Conservation (phyloP, 2,329 filamentous ascomycete genomes). For the Ilyonectria destructans region DNA sequence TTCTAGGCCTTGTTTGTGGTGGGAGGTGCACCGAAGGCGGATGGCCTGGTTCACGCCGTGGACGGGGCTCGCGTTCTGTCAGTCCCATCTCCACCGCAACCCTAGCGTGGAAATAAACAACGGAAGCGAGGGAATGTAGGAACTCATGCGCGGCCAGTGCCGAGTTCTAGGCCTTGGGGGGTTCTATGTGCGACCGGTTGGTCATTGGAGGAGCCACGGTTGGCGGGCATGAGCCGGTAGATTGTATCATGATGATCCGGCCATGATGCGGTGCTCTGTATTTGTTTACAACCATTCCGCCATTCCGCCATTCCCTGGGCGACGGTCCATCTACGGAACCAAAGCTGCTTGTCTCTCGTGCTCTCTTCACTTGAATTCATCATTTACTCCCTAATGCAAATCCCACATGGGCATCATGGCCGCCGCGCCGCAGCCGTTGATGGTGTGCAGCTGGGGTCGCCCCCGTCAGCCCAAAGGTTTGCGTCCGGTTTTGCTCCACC, state of each 20-base stretch:
- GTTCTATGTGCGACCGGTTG: not conserved
- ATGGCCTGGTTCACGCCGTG: constrained; percentile 40
- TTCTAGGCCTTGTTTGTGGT: constrained; percentile 39
- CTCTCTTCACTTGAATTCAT: not conserved
- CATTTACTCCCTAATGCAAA: not conserved
- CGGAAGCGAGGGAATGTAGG: constrained; percentile 19
- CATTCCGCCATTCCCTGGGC: not conserved
- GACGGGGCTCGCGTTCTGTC: constrained; percentile 3
- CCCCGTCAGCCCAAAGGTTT: constrained; percentile 19
- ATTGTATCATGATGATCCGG: not conserved
- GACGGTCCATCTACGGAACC: not conserved
- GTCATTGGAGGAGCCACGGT: not conserved
- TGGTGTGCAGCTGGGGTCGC: constrained; percentile 23
- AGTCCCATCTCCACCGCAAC: constrained; percentile 18
- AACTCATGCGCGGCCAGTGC: constrained; percentile 7
- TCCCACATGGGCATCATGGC: constrained; percentile 14
- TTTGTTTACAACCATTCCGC: constrained; percentile 1
- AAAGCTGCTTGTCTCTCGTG: not conserved
- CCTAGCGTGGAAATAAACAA: constrained; percentile 24
- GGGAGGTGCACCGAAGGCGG: constrained; percentile 24
- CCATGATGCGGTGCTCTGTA: not conserved
- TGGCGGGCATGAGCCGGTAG: not conserved
- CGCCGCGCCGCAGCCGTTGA: constrained; percentile 7
- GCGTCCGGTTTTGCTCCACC: constrained; percentile 14
- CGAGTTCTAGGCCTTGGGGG: not conserved